Evolutionary conservation across 768 basidiomycete genomes (phyloP).

Genomic region (Tricholoma hemisulphureum): DNA sequence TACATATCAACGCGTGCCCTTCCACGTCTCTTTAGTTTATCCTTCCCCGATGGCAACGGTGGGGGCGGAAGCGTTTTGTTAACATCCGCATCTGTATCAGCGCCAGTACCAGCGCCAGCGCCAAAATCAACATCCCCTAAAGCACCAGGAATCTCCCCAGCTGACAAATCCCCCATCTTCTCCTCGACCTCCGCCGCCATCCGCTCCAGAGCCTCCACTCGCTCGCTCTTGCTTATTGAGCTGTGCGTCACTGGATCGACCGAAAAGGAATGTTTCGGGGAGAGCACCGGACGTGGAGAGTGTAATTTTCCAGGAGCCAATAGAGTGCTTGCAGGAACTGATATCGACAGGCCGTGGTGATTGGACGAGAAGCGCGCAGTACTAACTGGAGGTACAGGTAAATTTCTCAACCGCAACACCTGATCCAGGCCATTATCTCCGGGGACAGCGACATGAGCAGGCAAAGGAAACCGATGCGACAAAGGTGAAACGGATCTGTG

Average conservation of each 20-base stretch:
- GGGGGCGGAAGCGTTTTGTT: slow-evolving; percentile 65
- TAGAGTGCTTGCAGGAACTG: not conserved
- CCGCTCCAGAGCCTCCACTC: slow-evolving; percentile 69
- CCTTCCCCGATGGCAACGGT: slow-evolving; percentile 50
- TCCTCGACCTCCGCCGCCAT: slow-evolving; percentile 62
- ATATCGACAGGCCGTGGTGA: not conserved
- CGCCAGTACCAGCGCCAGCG: not conserved
- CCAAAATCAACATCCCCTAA: slow-evolving; percentile 4
- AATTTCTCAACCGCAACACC: not conserved
- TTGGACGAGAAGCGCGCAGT: not conserved
- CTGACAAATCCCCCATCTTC: slow-evolving; percentile 35
- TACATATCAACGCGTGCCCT: slow-evolving; percentile 31
- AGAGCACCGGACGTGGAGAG: slow-evolving; percentile 69
- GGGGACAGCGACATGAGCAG: slow-evolving; percentile 6
- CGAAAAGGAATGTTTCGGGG: slow-evolving; percentile 59
- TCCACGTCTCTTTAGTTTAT: slow-evolving; percentile 11
- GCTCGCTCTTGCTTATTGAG: slow-evolving; percentile 47
- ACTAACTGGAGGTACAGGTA: slow-evolving; percentile 1
- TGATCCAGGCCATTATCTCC: not conserved
- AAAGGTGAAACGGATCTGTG: slow-evolving; percentile 62
- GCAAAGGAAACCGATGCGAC: slow-evolving; percentile 52
- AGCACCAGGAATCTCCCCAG: slow-evolving; percentile 31
- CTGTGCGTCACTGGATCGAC: slow-evolving; percentile 37
- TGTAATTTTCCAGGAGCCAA: slow-evolving; percentile 30
- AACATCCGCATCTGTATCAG: slow-evolving; percentile 10